Evolutionary conservation across 129 eudicot genomes (phyloP), one percentile per base, ranked within the genome.

Genomic region (Solidago caesia): DNA sequence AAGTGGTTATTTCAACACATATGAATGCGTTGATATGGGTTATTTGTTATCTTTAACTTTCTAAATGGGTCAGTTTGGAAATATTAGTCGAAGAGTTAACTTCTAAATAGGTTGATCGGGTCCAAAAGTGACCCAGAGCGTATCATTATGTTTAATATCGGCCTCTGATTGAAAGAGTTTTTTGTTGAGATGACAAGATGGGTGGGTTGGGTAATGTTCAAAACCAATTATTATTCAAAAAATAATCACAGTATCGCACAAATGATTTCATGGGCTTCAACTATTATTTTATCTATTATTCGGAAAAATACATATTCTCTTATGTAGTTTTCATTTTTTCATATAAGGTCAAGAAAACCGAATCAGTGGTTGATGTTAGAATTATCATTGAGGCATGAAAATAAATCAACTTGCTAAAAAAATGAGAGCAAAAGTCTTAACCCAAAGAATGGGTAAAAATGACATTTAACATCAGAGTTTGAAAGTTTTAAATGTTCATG

Each of bases 301-400:
- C n/a, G n/a, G n/a, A n/a, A n/a, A n/a, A n/a, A n/a, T n/a, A n/a
- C n/a, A n/a, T n/a, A n/a, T n/a, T n/a, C n/a, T n/a, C n/a, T n/a
- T n/a, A n/a, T n/a, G n/a, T n/a, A n/a, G n/a, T n/a, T n/a, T n/a
- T n/a, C n/a, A n/a, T n/a, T n/a, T n/a, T n/a, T n/a, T n/a, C n/a
- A n/a, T n/a, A n/a, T n/a, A 64, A 7, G 43, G n/a, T 33, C 47
- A 9, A 14, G 2, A 1, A 57, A n/a, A 43, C 43, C 27, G 26
- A 66, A 29, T 62, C 55, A 74, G 44, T 39, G 39, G 75, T 73
- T 47, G 55, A 72, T 45, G 52, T 7, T 48, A 57, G 45, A 58
- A 45, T 14, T 5, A 43, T 21, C 1, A 56, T 33, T 59, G 25
- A 41, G 21, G 16, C 27, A n/a, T n/a, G 39, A 56, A 63, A 57